A percentile compares a stretch with the other conserved stretches of the same genome.
Conservation (phyloP, 768 basidiomycete species). For the Cyathus striatus region DNA sequence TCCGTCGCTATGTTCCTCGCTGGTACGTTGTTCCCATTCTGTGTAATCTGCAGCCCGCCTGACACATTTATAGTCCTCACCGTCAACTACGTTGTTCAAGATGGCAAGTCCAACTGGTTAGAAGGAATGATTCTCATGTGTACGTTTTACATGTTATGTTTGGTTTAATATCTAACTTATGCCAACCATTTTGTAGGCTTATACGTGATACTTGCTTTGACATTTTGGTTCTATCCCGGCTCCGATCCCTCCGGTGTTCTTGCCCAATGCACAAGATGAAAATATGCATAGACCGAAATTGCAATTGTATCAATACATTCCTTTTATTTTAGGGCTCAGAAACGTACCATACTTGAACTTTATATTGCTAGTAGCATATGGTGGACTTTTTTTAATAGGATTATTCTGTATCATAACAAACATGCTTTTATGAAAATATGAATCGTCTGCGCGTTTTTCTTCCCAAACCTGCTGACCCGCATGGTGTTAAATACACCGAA, state of each 20-base stretch:
- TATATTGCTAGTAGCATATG: too few species aligned
- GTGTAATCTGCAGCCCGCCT: neutral
- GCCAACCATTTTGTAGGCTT: neutral
- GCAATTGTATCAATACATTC: too few species aligned
- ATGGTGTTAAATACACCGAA: too few species aligned
- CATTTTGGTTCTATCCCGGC: neutral
- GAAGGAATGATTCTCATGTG: slow-evolving; percentile 56
- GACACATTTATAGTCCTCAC: slow-evolving; percentile 55
- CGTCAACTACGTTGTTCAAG: slow-evolving; percentile 76
- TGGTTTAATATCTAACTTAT: neutral
- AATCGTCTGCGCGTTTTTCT: too few species aligned
- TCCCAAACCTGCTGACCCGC: too few species aligned
- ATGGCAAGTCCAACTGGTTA: slow-evolving; percentile 82
- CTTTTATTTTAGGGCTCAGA: too few species aligned
- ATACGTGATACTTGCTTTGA: neutral
- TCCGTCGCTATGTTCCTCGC: slow-evolving; percentile 54
- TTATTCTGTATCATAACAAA: too few species aligned
- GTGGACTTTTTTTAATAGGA: too few species aligned
- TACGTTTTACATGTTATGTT: neutral
- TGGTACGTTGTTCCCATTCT: slow-evolving; percentile 18
- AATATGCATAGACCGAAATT: too few species aligned
- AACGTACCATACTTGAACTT: too few species aligned
- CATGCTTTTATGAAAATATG: too few species aligned
- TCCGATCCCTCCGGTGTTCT: neutral
- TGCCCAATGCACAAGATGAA: too few species aligned